Evolutionary conservation across 768 basidiomycete genomes (phyloP).

Genomic region (Cyclocybe aegerita): DNA sequence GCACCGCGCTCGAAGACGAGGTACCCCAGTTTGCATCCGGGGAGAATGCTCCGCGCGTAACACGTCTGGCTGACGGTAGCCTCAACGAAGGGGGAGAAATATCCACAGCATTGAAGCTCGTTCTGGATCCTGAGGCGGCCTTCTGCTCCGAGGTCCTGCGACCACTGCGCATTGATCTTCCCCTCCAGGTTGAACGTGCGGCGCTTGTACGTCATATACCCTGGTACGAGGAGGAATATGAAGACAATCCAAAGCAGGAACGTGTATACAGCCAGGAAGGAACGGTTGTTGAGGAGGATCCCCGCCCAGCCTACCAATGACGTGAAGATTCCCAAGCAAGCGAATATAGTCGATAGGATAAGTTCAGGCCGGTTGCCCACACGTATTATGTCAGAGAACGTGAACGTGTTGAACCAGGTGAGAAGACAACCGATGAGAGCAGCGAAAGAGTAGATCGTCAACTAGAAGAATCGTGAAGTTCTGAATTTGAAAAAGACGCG

Average conservation of each 20-base stretch:
- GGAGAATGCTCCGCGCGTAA: constrained; percentile 67
- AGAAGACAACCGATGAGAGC: constrained; percentile 65
- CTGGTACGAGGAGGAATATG: constrained; percentile 68
- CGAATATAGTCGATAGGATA: constrained; percentile 64
- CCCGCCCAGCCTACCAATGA: constrained; percentile 77
- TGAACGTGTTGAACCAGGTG: constrained; percentile 79
- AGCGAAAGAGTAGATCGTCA: constrained; percentile 59
- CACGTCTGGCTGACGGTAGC: constrained; percentile 74
- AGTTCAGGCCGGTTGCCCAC: constrained; percentile 68
- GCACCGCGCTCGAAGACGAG: constrained; percentile 52
- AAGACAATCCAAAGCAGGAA: constrained; percentile 76
- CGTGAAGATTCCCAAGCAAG: constrained; percentile 59
- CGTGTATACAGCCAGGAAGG: constrained; percentile 76
- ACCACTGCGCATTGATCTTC: constrained; percentile 78
- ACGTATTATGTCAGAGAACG: constrained; percentile 64
- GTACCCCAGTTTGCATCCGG: constrained; percentile 75
- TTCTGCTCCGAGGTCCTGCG: constrained; percentile 48
- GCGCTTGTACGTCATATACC: constrained; percentile 75
- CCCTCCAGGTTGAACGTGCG: constrained; percentile 62
- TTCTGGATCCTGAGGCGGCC: constrained; percentile 73
- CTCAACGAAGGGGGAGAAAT: constrained; percentile 78
- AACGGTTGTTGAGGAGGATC: constrained; percentile 80
- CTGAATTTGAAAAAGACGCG: neutral
- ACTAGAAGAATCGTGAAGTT: constrained; percentile 15
- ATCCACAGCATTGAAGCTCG: constrained; percentile 76